Percentiles rank a stretch among this genome's conserved stretches.
phyloP scores from a whole-genome alignment of 1,139 yeast genomes.

The Hyphopichia wangnamkhiaoensis region DNA sequence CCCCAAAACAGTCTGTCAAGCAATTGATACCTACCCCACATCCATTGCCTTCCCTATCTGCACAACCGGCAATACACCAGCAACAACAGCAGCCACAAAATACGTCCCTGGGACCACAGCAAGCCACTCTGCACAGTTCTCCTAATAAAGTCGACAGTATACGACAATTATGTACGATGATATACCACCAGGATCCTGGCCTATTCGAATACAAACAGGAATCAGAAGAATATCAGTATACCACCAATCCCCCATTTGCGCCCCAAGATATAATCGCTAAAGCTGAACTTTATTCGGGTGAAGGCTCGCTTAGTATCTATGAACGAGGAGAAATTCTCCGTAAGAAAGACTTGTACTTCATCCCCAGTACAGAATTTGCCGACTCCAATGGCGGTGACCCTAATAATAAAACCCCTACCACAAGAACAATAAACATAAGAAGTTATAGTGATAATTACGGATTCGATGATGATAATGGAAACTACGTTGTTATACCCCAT shows the following conservation, averaged over 20 bases:
- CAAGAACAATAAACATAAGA: constrained; percentile 41
- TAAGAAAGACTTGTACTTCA: constrained; percentile 42
- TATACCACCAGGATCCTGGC: constrained; percentile 4
- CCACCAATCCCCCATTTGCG: background rate
- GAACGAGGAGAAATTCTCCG: constrained; percentile 56
- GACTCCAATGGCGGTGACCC: constrained; percentile 15
- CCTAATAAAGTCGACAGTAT: background rate
- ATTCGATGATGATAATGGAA: constrained; percentile 70
- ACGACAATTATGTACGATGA: constrained; percentile 1
- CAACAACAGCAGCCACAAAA: background rate
- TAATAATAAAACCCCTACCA: constrained; percentile 10
- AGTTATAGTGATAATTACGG: constrained; percentile 58
- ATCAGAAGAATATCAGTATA: background rate
- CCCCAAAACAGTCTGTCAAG: background rate
- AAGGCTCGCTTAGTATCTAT: constrained; percentile 37
- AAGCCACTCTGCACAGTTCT: background rate
- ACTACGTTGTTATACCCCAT: constrained; percentile 54
- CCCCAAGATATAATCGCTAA: constrained; percentile 4
- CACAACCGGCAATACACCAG: background rate
- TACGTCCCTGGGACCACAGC: constrained; percentile 1
- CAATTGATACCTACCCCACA: background rate
- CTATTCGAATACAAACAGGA: constrained; percentile 2
- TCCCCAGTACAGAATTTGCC: constrained; percentile 20
- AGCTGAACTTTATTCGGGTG: constrained; percentile 1
- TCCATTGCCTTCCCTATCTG: no score